These are phyloP conservation scores for Colletotrichum sp. DNA, from an alignment of 2,329 filamentous ascomycete genomes.

Conservation along the genomic window DNA sequence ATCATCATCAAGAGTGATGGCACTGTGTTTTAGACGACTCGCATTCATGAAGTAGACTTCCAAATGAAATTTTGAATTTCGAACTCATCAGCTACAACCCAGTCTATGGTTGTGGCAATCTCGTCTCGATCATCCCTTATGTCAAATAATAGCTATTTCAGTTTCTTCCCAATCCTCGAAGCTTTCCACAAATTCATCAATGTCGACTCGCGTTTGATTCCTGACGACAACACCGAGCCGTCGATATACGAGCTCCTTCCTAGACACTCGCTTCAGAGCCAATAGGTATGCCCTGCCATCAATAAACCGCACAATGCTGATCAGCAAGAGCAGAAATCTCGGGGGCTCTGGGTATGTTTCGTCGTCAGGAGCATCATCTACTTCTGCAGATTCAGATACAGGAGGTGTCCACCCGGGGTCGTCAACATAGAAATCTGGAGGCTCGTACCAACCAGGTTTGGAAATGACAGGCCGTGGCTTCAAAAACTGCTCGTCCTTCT, in stretches of 20 bases:
- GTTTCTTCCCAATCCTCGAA: neutral
- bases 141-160: neutral
- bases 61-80: neutral
- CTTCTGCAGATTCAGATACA: neutral
- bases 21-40: slow-evolving; percentile 57
- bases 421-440: neutral
- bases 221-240: neutral
- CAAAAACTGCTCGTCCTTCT: neutral
- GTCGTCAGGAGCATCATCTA: neutral
- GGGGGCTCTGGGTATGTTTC: neutral
- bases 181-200: neutral
- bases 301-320: neutral
- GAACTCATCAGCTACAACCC: neutral
- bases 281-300: neutral
- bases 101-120: neutral
- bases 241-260: neutral
- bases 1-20: slow-evolving; percentile 84
- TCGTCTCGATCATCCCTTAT: neutral
- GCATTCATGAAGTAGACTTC: neutral
- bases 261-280: neutral
- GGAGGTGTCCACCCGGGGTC: neutral
- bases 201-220: neutral
- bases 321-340: neutral
- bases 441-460: neutral
- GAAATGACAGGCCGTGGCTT: neutral